Evolutionary conservation across 768 basidiomycete species (phyloP).

Genomic region (Auriculariales sp.): DNA sequence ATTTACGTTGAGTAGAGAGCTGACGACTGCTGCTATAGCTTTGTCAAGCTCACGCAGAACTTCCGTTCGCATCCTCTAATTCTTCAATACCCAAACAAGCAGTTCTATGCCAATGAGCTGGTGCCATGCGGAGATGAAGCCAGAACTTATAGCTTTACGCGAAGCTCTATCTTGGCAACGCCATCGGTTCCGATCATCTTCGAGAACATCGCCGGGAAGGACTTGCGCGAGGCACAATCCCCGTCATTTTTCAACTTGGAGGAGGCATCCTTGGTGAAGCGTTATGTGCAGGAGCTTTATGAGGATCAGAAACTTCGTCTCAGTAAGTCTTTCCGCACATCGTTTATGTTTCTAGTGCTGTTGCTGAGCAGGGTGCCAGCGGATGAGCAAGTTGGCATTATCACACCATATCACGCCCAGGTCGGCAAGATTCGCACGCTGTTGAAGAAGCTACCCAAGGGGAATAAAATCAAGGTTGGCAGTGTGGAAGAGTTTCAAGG

Average conservation of each 20-base stretch:
- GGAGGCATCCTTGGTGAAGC: constrained; percentile 38
- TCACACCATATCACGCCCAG: constrained; percentile 51
- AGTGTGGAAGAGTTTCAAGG: constrained; percentile 58
- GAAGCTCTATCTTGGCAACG: constrained; percentile 26
- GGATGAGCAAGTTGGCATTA: constrained; percentile 42
- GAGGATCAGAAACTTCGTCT: constrained; percentile 14
- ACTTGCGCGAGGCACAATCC: constrained; percentile 49
- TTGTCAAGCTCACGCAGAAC: constrained; percentile 49
- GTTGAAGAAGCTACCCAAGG: constrained; percentile 15
- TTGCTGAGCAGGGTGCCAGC: constrained; percentile 15
- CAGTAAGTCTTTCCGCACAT: constrained; percentile 4
- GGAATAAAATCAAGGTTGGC: constrained; percentile 37
- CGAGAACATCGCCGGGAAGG: constrained; percentile 43
- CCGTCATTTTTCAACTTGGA: constrained; percentile 62
- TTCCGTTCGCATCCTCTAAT: constrained; percentile 51
- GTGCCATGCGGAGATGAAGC: constrained; percentile 26
- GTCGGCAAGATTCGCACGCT: constrained; percentile 29
- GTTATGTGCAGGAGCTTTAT: constrained; percentile 25
- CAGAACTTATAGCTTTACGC: constrained; percentile 23
- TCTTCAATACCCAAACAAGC: constrained; percentile 43
- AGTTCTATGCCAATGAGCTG: constrained; percentile 44
- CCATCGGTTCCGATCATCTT: constrained; percentile 47
- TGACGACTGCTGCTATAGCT: constrained; percentile 18
- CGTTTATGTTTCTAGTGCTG: background rate
- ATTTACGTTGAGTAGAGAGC: background rate